Percentiles rank a stretch among this genome's conserved stretches.
Conservation (phyloP, 2,329 filamentous ascomycete species). For the Fusarium sp. region DNA sequence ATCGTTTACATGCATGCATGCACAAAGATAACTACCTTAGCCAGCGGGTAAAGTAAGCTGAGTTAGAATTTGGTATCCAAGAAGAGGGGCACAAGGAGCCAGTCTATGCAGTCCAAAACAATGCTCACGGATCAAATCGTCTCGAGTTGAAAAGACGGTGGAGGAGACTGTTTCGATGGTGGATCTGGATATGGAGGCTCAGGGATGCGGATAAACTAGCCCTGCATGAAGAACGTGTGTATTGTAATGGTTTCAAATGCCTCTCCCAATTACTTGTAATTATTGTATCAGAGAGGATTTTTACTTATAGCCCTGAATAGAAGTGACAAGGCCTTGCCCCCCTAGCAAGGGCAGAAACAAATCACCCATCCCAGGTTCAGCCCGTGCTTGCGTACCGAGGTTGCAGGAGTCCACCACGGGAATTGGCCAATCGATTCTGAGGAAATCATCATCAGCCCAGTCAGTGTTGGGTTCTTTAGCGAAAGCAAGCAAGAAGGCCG, state of each 20-base stretch:
- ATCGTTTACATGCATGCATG: too few species aligned
- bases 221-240: background rate
- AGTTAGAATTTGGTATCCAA: background rate
- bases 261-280: background rate
- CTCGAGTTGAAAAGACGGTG: slow-evolving; percentile 42
- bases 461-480: slow-evolving; percentile 13
- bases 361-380: slow-evolving; percentile 16
- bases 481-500: slow-evolving; percentile 5
- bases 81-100: slow-evolving; percentile 10
- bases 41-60: background rate
- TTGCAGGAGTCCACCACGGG: slow-evolving; percentile 27
- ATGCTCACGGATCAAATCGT: slow-evolving; percentile 8
- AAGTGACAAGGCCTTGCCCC: slow-evolving; percentile 1
- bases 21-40: background rate
- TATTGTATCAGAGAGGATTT: background rate
- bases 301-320: slow-evolving; percentile 1
- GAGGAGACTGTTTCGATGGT: slow-evolving; percentile 29
- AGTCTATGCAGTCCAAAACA: slow-evolving; percentile 15
- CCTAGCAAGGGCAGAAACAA: slow-evolving; percentile 22
- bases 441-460: slow-evolving; percentile 38
- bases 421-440: slow-evolving; percentile 40
- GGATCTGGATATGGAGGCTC: slow-evolving; percentile 16
- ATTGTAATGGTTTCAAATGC: background rate
- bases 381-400: slow-evolving; percentile 34
- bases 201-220: slow-evolving; percentile 15